Percentiles rank a stretch among this genome's conserved stretches.
Conservation (phyloP, 2,329 filamentous ascomycete species). For the Madurella mycetomatis region DNA sequence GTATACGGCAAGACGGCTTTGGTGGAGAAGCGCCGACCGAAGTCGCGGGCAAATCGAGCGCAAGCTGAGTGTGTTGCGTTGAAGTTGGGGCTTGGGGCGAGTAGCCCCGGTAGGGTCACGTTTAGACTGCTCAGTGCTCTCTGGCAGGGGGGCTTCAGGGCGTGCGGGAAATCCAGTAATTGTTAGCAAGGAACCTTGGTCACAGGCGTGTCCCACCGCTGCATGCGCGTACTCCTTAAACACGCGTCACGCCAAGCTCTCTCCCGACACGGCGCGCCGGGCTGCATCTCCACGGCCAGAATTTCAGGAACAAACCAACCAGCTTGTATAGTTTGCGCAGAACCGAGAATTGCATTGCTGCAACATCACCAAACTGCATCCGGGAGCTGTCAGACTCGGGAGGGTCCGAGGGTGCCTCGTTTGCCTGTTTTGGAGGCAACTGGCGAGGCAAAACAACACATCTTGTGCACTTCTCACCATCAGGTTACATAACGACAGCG, state of each 20-base stretch:
- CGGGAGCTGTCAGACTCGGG: neutral
- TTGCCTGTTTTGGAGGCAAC: no score
- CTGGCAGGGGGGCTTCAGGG: no score
- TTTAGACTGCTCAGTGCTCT: no score
- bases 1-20: neutral
- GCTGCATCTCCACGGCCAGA: neutral
- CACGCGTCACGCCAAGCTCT: constrained; percentile 11
- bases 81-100: no score
- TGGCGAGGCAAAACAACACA: no score
- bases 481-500: no score
- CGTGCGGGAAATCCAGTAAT: neutral
- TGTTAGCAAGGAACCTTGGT: constrained; percentile 8
- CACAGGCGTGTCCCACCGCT: neutral
- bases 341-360: neutral
- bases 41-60: neutral
- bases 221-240: constrained; percentile 9
- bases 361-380: neutral
- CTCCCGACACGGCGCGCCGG: neutral
- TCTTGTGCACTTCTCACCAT: no score
- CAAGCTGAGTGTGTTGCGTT: neutral
- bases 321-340: neutral
- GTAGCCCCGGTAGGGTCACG: no score
- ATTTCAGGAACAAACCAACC: neutral
- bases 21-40: constrained; percentile 1
- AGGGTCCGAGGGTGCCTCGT: neutral